Percentiles rank a stretch among this genome's conserved stretches.
These are phyloP conservation scores for Monilinia fructigena DNA, from an alignment of 2,329 filamentous ascomycete species.

Conservation along the genomic window DNA sequence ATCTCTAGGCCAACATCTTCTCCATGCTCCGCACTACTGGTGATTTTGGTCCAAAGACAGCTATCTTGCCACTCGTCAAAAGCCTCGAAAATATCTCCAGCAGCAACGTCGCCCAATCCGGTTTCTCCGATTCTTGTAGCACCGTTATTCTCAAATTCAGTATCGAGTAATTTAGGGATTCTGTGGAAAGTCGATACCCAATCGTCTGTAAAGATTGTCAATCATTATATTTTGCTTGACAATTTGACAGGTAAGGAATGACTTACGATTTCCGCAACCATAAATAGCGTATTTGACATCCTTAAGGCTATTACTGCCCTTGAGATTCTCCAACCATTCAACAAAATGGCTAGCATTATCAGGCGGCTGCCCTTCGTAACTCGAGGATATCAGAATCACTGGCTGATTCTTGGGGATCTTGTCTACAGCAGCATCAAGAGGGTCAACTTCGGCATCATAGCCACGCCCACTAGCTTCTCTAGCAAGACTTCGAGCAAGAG, in stretches of 20 bases:
- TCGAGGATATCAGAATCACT: constrained; percentile 65
- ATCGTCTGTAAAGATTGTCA: constrained; percentile 41
- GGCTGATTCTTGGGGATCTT: constrained; percentile 60
- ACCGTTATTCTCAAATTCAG: constrained; percentile 25
- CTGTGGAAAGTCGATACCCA: constrained; percentile 64
- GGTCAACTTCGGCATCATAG: constrained; percentile 52
- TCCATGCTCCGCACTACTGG: constrained; percentile 17
- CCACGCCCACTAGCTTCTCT: constrained; percentile 58
- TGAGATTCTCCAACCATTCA: constrained; percentile 56
- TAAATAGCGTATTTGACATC: constrained; percentile 66
- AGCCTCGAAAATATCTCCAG: constrained; percentile 64
- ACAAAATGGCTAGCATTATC: constrained; percentile 71
- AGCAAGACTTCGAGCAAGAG: constrained; percentile 62
- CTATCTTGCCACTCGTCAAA: constrained; percentile 68
- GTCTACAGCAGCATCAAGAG: constrained; percentile 61
- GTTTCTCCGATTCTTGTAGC: constrained; percentile 10
- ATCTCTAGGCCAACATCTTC: constrained; percentile 15
- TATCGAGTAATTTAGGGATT: constrained; percentile 63
- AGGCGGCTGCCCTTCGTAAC: constrained; percentile 72
- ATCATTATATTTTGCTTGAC: constrained; percentile 36
- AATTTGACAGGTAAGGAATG: constrained; percentile 25
- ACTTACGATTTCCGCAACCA: constrained; percentile 57
- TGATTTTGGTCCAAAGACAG: constrained; percentile 47
- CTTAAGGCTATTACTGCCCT: constrained; percentile 46
- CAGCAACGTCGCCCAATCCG: constrained; percentile 17